Conservation (phyloP, 2,329 filamentous ascomycete genomes). For the Diaporthe sp. region DNA sequence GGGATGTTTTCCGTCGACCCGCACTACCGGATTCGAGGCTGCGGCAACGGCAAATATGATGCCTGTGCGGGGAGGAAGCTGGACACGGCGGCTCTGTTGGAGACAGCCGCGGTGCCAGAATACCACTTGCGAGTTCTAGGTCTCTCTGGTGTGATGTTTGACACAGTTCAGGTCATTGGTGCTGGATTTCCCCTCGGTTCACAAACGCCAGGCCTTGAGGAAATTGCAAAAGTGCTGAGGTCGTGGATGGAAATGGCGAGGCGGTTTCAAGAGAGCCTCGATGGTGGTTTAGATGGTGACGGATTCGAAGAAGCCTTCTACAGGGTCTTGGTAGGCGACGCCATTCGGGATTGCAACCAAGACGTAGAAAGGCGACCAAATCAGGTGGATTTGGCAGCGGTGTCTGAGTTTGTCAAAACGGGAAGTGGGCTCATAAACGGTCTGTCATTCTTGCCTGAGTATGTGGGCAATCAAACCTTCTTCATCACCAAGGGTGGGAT, state of each 20-base stretch:
- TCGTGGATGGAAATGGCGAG: background rate
- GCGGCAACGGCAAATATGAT: background rate
- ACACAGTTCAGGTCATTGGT: background rate
- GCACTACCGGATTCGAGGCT: background rate
- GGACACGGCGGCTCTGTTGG: background rate
- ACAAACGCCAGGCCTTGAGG: background rate
- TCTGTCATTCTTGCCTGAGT: background rate
- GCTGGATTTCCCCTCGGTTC: background rate
- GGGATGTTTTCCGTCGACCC: background rate
- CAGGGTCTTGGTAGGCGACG: constrained; percentile 9
- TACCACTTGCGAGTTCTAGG: background rate
- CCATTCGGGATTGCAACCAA: background rate
- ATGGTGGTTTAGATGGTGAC: background rate
- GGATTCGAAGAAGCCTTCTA: background rate
- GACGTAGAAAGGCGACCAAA: background rate
- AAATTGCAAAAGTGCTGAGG: background rate
- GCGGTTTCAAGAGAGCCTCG: background rate
- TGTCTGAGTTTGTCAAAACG: constrained; percentile 6
- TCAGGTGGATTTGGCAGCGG: background rate
- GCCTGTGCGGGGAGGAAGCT: background rate
- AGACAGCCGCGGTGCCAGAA: background rate
- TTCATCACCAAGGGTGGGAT: constrained; percentile 1
- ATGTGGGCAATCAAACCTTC: constrained; percentile 19
- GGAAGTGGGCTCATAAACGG: background rate
- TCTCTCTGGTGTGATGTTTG: background rate